Conservation (phyloP, 176 grass and related monocot genomes). For the Zea luxurians region DNA sequence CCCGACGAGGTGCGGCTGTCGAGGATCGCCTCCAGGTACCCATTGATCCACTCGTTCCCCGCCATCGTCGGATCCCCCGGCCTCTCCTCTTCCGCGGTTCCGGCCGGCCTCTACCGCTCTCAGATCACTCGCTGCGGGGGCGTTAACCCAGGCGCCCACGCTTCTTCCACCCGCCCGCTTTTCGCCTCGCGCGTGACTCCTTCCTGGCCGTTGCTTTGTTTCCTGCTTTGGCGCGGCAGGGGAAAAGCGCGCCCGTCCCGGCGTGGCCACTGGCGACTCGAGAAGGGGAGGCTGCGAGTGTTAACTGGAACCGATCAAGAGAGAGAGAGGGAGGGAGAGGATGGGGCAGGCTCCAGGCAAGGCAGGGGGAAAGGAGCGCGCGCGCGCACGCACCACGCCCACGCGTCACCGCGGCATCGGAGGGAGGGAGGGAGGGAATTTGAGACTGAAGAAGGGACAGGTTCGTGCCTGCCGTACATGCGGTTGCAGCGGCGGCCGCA, state of each 20-base stretch:
- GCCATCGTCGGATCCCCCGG: conserved; percentile 25
- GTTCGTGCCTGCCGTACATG: not conserved
- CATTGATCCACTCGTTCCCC: conserved; percentile 98
- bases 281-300: not conserved
- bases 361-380: not conserved
- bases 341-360: no score
- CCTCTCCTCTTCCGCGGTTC: no score
- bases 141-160: conserved; percentile 4
- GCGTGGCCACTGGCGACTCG: not conserved
- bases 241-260: not conserved
- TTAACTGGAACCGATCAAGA: conserved; percentile 22
- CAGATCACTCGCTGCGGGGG: not conserved
- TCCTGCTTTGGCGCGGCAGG: conserved; percentile 12
- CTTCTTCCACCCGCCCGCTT: not conserved
- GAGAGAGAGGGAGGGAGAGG: not conserved
- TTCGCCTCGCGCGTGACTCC: not conserved
- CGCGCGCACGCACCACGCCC: not conserved
- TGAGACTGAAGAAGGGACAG: not conserved
- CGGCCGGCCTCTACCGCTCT: not conserved
- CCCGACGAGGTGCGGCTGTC: conserved; percentile 58
- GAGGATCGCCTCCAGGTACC: conserved; percentile 93
- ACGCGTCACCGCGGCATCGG: conserved; percentile 3
- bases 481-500: conserved; percentile 2
- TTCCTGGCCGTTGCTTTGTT: conserved; percentile 28
- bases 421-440: not conserved